Evolutionary conservation across 2,329 filamentous ascomycete genomes (phyloP).

Genomic region (Ceratocystis lukuohia): DNA sequence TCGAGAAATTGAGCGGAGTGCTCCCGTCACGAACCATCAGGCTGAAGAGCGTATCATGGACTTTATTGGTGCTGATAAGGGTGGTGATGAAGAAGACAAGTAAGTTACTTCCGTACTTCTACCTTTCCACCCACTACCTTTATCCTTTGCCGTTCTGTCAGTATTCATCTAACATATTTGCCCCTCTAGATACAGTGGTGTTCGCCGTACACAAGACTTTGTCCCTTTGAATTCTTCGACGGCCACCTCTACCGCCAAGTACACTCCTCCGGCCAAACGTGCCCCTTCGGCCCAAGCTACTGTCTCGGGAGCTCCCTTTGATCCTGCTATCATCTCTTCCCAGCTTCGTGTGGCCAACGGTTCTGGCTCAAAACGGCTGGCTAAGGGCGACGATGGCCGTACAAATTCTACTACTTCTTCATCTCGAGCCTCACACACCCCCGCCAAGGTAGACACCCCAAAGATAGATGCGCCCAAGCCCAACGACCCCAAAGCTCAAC

Average conservation of each 20-base stretch:
- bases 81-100: conserved; percentile 87
- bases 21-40: conserved; percentile 64
- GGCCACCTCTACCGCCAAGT: conserved; percentile 42
- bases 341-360: conserved; percentile 36
- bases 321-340: conserved; percentile 85
- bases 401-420: conserved; percentile 7
- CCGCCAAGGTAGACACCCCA: conserved; percentile 9
- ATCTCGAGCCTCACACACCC: conserved; percentile 11
- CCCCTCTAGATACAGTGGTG: conserved; percentile 66
- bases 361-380: conserved; percentile 10
- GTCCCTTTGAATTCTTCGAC: conserved; percentile 43
- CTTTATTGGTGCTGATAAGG: conserved; percentile 48
- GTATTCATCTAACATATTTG: neutral
- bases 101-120: conserved; percentile 31
- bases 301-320: conserved; percentile 62
- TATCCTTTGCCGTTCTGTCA: neutral
- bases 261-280: conserved; percentile 79
- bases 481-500: conserved; percentile 8
- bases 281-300: conserved; percentile 62
- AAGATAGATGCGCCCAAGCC: conserved; percentile 11
- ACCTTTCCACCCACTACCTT: neutral
- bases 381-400: conserved; percentile 8
- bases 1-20: conserved; percentile 72
- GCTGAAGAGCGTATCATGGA: conserved; percentile 77
- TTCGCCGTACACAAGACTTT: conserved; percentile 56